Base-by-base conservation (phyloP, 768 basidiomycete species). In the Lactifluus subvellereus region DNA sequence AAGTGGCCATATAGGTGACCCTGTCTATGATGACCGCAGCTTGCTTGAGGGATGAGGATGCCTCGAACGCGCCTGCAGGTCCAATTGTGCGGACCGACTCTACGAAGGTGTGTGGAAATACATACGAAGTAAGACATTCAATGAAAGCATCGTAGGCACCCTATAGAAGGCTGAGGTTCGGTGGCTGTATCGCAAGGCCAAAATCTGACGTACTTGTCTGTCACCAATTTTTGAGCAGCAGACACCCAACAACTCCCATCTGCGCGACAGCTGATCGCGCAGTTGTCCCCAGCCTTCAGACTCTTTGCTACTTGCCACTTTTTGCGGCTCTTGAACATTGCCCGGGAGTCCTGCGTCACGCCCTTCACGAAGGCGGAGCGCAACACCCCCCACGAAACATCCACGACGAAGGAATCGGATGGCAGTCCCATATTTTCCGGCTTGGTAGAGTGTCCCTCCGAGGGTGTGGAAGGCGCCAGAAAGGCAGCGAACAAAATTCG, bases 191-290 rank as follows among this genome's bases (percentile, higher is more conserved):
- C 54, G 58, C 13, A 50, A 54, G 51, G 37, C 62, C 55, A 45
- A 64, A 43, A 40, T 55, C 57, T 13, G 4, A 72, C 78, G 35
- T 50, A 91, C 94, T 80, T 82, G 82, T 22, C 87, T 80, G 67
- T 96, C 88, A 0, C 87, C 88, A 32, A 85, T 84, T 72, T 90
- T 94, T 33, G 82, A 79, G 69, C 84, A 85, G 71, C 91, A 93
- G 4, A 88, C 83, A 0, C 82, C 93, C 30, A 95, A 76, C 35
- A 96, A 72, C 74, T 97, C 92, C 82, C 87, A 95, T 51, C 93
- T 76, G 22, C 86, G 79, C 66, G 80, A 82, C 32, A 94, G 67
- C 64, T 88, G 85, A 37, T 85, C 84, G 61, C 83, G 80, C 1
- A 91, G 76, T 65, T 83, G 80, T 49, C 60, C 75, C 85, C 87